Evolutionary conservation across 2,329 filamentous ascomycete genomes (phyloP), one percentile per base, ranked within the genome.

Genomic region (Sclerotinia spermophila): DNA sequence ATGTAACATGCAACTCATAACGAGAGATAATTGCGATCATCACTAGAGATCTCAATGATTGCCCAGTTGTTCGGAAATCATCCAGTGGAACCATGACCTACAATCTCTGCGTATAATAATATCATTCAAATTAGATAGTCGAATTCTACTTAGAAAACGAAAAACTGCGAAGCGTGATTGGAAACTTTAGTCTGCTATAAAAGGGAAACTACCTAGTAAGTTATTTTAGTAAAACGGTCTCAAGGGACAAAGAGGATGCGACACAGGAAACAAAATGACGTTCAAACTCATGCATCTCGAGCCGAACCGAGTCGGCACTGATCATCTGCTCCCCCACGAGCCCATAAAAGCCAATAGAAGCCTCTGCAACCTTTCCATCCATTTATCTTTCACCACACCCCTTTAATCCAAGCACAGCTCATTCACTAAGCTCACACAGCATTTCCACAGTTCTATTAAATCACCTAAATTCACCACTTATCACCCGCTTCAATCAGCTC

Each of bases 401-500:
- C 35, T 65, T 65, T 21, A 40, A 53, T 30, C 24, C 30, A 40
- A 53, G 44, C 24, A 65, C 44, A 65, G 35, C 44, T 65, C 44
- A 40, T 68, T 53, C 35, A 51, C 42, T 13, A n/a, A 64, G 27
- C 44, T 55, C 45, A 62, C 56, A 64, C 67, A 44, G n/a, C 42
- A 40, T 56, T 40, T 33, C 27, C 33, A 66, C 33, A 51, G 24
- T 55, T 51, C 44, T 44, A 33, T 64, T 40, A 11, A 51, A 27
- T 15, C 56, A 64, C 67, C 45, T 24, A 55, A 33, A 69, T 58
- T 56, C 48, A 69, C 35, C 44, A 62, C 21, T 55, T 40, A 64
- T 69, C 67, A 69, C 15, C 67, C 67, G 67, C 45, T 13, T 53
- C 27, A 13, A 69, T 69, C 67, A 69, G 56, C 56, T 61, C 35